Percentiles rank a stretch among this genome's conserved stretches.
Evolutionary conservation across 495 filamentous ascomycete species (phyloP).

Genomic region (Choiromyces venosus): DNA sequence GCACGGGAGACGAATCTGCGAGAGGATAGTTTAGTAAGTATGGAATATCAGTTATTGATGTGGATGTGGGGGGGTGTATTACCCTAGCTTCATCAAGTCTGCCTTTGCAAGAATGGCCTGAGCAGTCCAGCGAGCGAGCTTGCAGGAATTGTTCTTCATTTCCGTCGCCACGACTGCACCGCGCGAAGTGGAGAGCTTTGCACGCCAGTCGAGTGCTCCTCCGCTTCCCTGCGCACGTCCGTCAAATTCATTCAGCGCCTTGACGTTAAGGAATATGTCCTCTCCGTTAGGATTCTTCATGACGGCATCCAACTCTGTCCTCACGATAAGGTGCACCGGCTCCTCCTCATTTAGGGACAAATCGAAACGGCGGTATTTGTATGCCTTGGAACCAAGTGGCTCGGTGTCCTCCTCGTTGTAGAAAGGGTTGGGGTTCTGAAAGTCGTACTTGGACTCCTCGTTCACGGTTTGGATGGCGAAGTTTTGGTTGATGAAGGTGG

Average conservation of each 20-base stretch:
- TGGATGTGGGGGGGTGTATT: conserved; percentile 38
- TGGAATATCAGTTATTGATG: background rate
- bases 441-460: conserved; percentile 75
- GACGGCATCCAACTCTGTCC: conserved; percentile 92
- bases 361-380: conserved; percentile 97
- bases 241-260: conserved; percentile 98
- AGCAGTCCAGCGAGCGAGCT: conserved; percentile 93
- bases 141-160: conserved; percentile 99
- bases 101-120: conserved; percentile 93
- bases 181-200: conserved; percentile 83
- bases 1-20: conserved; percentile 82
- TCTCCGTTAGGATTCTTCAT: conserved; percentile 83
- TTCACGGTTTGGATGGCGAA: conserved; percentile 89
- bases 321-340: conserved; percentile 83
- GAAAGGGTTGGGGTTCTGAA: conserved; percentile 90
- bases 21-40: background rate
- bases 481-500: conserved; percentile 99
- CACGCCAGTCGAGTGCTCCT: conserved; percentile 90
- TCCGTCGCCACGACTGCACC: conserved; percentile 97
- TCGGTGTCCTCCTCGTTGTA: conserved; percentile 93
- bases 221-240: conserved; percentile 92
- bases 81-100: conserved; percentile 96
- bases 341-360: conserved; percentile 87
- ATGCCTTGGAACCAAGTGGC: conserved; percentile 86
- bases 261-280: conserved; percentile 83